phyloP scores from a whole-genome alignment of 805 yeast genomes.

The Debaryomyces castellii region DNA sequence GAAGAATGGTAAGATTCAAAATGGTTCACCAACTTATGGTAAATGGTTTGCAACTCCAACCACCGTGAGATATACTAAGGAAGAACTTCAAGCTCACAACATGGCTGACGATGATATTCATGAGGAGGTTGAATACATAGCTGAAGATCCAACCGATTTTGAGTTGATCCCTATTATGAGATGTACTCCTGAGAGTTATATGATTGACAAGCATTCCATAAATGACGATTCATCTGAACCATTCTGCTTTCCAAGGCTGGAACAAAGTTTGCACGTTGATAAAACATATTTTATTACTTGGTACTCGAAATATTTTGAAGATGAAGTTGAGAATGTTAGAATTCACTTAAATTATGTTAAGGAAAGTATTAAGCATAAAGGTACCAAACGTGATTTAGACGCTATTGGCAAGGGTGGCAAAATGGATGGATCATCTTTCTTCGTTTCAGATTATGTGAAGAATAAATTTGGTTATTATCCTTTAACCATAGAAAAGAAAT shows the following conservation, averaged over 20 bases:
- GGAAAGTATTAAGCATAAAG: slow-evolving; percentile 55
- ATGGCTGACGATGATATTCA: slow-evolving; percentile 60
- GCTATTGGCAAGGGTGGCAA: slow-evolving; percentile 40
- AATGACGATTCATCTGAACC: slow-evolving; percentile 64
- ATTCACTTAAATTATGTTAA: slow-evolving; percentile 66
- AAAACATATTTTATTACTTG: slow-evolving; percentile 75
- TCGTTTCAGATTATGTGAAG: slow-evolving; percentile 67
- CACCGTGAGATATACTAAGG: slow-evolving; percentile 55
- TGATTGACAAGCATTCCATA: slow-evolving; percentile 57
- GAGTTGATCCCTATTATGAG: slow-evolving; percentile 75
- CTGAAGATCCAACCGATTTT: slow-evolving; percentile 74
- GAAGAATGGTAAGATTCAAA: slow-evolving; percentile 68
- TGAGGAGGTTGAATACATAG: slow-evolving; percentile 53
- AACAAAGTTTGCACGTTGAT: slow-evolving; percentile 54
- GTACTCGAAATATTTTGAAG: slow-evolving; percentile 64
- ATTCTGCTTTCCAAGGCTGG: slow-evolving; percentile 80
- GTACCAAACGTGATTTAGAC: slow-evolving; percentile 45
- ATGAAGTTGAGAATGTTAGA: slow-evolving; percentile 56
- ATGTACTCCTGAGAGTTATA: slow-evolving; percentile 78
- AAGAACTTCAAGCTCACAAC: slow-evolving; percentile 70
- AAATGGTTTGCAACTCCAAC: slow-evolving; percentile 75
- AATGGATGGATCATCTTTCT: slow-evolving; percentile 47
- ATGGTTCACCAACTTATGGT: slow-evolving; percentile 68
- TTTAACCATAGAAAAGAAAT: slow-evolving; percentile 56
- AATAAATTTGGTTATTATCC: slow-evolving; percentile 64